Evolutionary conservation across 345 rosid genomes (phyloP), one percentile per base, ranked within the genome.

Genomic region (Eutrema heterophyllum): DNA sequence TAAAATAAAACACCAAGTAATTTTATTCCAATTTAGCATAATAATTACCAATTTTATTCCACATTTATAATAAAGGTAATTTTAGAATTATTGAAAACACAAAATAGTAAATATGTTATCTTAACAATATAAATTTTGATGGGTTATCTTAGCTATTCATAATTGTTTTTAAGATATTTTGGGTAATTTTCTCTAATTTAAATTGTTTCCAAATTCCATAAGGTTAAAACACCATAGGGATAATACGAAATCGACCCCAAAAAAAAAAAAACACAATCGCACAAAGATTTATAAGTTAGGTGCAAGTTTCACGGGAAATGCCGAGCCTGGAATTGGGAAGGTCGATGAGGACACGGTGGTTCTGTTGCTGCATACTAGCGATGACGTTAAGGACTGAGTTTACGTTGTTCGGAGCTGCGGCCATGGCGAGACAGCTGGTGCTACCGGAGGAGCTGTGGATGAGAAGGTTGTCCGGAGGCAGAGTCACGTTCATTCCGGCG

Each of bases 341-440:
- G 49, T 95, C 99, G 45, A 86, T 81, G 18, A 95, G 88, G 11
- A 90, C 60, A 72, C 99, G 83, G 35, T 92, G 98, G 79, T 95
- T 95, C 81, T 92, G 99, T 48, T 92, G 99, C 87, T 95, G 98
- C 98, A 95, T 90, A 69, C 81, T 92, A 58, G 99, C 99, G 4
- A 92, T 87, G 29, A 95, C 97, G 53, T 92, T 95, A 11, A 95
- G 88, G 61, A 86, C 97, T 0, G 96, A 92, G 74, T 90, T 95
- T 32, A 94, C 92, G 14, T 90, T 92, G 33, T 74, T 85, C 0
- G 97, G 97, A 14, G 99, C 87, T 5, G 92, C 82, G 0, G 97
- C 98, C 91, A 95, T 87, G 44, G 99, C 99, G 29, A 95, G 71
- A 69, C 99, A 95, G 45, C 91, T 75, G 73, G 65, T 81, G 88